Percentiles rank a stretch among this genome's conserved stretches.
phyloP scores from a whole-genome alignment of 2,329 filamentous ascomycete genomes.

The Colletotrichum viniferum region DNA sequence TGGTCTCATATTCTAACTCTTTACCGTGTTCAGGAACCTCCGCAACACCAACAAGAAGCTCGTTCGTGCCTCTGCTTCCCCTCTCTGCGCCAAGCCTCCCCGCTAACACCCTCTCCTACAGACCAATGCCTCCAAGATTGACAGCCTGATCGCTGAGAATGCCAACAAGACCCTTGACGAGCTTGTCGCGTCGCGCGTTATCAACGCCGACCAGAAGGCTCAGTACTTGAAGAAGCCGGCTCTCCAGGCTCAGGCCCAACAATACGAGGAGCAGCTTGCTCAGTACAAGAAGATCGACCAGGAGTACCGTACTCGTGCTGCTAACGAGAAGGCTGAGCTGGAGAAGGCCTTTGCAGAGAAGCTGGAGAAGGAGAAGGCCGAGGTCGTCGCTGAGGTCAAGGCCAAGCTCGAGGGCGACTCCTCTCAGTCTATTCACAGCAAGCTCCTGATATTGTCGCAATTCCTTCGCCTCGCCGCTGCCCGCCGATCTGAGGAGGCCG shows the following conservation, averaged over 20 bases:
- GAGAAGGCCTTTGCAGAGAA: slow-evolving; percentile 61
- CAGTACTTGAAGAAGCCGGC: slow-evolving; percentile 78
- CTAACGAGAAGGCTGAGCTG: slow-evolving; percentile 62
- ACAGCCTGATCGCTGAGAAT: slow-evolving; percentile 71
- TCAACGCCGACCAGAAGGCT: slow-evolving; percentile 81
- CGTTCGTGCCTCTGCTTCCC: slow-evolving; percentile 55
- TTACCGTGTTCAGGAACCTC: slow-evolving; percentile 68
- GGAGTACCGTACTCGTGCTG: slow-evolving; percentile 68
- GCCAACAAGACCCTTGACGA: slow-evolving; percentile 74
- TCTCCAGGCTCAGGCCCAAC: slow-evolving; percentile 69
- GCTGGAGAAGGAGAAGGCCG: slow-evolving; percentile 58
- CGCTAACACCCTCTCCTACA: slow-evolving; percentile 34
- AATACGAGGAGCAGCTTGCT: slow-evolving; percentile 74
- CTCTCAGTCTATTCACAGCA: slow-evolving; percentile 64
- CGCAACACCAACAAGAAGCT: slow-evolving; percentile 95
- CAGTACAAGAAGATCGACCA: slow-evolving; percentile 78
- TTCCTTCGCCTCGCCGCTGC: slow-evolving; percentile 82
- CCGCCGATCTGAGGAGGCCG: slow-evolving; percentile 71
- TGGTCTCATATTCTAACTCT: neutral
- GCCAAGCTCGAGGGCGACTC: slow-evolving; percentile 56
- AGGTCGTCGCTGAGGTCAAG: slow-evolving; percentile 57
- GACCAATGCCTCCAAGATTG: slow-evolving; percentile 75
- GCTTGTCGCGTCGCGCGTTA: slow-evolving; percentile 71
- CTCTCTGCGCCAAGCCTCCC: neutral
- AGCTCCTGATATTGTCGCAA: slow-evolving; percentile 74